These are phyloP conservation scores for Pseudogymnoascus sp. DNA, from an alignment of 2,329 filamentous ascomycete species.

Conservation along the genomic window DNA sequence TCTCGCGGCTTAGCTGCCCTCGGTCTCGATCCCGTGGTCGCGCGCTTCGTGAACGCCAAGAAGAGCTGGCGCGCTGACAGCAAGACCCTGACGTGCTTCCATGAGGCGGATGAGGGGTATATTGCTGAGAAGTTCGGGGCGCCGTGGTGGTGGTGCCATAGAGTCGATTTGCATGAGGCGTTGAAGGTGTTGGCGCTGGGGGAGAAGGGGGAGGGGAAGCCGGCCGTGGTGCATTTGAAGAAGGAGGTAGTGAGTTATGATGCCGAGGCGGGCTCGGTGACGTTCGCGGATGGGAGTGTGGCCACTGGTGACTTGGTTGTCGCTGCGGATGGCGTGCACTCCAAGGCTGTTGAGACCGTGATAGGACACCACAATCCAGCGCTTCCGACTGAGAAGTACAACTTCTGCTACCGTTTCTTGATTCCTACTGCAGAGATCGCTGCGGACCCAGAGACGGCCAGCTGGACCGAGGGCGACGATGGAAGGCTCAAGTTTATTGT, in stretches of 20 bases:
- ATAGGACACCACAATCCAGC: conserved; percentile 20
- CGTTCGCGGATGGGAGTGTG: conserved; percentile 23
- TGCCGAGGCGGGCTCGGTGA: conserved; percentile 18
- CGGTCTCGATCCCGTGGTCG: conserved; percentile 27
- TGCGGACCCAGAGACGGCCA: conserved; percentile 24
- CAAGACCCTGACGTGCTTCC: conserved; percentile 12
- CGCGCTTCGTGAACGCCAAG: conserved; percentile 20
- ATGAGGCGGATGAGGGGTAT: conserved; percentile 14
- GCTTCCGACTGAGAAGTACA: conserved; percentile 17
- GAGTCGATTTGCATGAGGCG: conserved; percentile 33
- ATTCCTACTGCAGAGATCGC: conserved; percentile 27
- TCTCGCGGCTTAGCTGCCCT: conserved; percentile 27
- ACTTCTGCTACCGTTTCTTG: conserved; percentile 30
- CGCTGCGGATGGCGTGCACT: conserved; percentile 33
- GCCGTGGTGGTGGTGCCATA: conserved; percentile 25
- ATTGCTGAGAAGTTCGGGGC: conserved; percentile 16
- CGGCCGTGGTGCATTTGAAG: conserved; percentile 20
- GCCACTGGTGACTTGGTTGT: conserved; percentile 32
- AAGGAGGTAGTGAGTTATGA: conserved; percentile 14
- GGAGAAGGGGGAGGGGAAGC: conserved; percentile 18
- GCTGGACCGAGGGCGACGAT: conserved; percentile 24
- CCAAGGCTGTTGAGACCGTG: conserved; percentile 23
- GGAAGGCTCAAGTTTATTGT: conserved; percentile 21
- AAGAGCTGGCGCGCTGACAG: conserved; percentile 15
- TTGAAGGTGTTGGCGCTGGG: conserved; percentile 27